These are phyloP conservation scores for Vigna unguiculata DNA, from an alignment of 306 rosid species.

Conservation along the genomic window DNA sequence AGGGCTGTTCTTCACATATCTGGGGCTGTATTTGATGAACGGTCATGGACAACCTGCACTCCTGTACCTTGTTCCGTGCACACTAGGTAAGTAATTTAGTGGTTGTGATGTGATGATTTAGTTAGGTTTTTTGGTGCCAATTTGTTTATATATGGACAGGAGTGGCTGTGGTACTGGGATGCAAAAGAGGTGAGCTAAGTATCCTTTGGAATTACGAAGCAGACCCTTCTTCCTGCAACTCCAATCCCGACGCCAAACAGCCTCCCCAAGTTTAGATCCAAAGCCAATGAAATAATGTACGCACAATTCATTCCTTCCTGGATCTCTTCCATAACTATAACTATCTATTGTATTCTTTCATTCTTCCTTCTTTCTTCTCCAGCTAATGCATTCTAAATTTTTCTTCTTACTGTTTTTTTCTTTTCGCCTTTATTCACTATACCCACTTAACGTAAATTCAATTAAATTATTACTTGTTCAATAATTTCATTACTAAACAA, in stretches of 20 bases:
- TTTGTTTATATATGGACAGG: conserved; percentile 56
- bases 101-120: not conserved
- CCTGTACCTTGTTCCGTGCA: conserved; percentile 96
- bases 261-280: conserved; percentile 43
- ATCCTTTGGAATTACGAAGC: conserved; percentile 69
- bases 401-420: no score
- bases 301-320: not conserved
- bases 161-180: conserved; percentile 59
- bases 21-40: conserved; percentile 80
- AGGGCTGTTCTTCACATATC: conserved; percentile 79
- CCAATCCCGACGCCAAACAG: not conserved
- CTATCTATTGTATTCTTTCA: conserved; percentile 4
- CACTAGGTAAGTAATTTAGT: conserved; percentile 68
- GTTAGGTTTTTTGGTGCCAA: conserved; percentile 2
- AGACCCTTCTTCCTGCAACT: conserved; percentile 36
- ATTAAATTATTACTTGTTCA: no score
- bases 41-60: conserved; percentile 99
- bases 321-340: conserved; percentile 1
- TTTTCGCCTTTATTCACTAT: no score
- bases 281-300: not conserved
- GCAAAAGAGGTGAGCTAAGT: conserved; percentile 71
- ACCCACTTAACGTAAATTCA: no score
- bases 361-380: conserved; percentile 6
- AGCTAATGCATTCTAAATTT: not conserved
- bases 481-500: no score